Conservation (phyloP, 2,329 filamentous ascomycete genomes). For the Tolypocladium pustulatum region DNA sequence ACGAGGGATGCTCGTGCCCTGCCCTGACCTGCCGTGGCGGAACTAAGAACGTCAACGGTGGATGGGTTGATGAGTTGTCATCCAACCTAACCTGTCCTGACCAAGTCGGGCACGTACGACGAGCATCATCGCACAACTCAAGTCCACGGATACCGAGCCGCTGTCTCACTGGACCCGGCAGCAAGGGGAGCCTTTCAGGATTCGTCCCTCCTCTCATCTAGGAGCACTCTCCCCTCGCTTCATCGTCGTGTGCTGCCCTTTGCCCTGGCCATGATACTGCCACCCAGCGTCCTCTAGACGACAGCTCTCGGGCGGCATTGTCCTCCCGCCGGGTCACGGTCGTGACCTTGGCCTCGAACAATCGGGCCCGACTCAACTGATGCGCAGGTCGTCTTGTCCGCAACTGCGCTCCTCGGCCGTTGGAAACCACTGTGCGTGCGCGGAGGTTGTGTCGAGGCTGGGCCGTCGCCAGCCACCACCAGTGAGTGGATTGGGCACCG, state of each 20-base stretch:
- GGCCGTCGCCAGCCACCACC: not conserved
- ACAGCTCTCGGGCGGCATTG: not conserved
- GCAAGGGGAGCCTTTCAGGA: not conserved
- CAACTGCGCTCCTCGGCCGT: not conserved
- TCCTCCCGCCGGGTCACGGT: not conserved
- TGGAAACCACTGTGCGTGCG: too few species aligned
- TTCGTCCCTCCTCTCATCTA: not conserved
- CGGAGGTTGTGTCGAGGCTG: not conserved
- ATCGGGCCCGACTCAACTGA: not conserved
- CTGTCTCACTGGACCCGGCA: not conserved
- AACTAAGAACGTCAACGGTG: not conserved
- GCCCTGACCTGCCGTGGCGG: not conserved
- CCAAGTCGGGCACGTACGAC: not conserved
- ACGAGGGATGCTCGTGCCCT: not conserved
- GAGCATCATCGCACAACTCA: not conserved
- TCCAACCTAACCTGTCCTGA: not conserved
- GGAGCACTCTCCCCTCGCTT: not conserved
- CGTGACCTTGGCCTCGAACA: not conserved
- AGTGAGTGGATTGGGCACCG: not conserved
- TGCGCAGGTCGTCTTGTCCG: not conserved
- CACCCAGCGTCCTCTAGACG: not conserved
- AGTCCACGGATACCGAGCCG: not conserved
- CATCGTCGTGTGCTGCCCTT: not conserved
- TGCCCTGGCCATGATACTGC: not conserved
- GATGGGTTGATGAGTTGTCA: conserved; percentile 1